Conservation (phyloP, 176 grass and related monocot species). For the Triticum timopheevii region DNA sequence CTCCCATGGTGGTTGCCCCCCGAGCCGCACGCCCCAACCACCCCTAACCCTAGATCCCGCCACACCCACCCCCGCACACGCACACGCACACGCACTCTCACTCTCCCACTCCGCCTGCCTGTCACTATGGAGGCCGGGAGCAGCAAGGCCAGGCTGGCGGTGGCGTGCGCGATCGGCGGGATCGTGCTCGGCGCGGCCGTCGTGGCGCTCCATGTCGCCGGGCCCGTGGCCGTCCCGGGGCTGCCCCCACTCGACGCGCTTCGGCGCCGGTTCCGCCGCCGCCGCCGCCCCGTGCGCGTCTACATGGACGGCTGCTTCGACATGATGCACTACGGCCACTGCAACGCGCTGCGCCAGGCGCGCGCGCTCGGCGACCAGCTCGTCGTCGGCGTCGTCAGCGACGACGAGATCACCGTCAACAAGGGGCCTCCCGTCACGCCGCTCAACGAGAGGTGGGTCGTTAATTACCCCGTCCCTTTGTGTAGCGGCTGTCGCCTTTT, state of each 20-base stretch:
- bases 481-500: neutral
- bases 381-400: slow-evolving; percentile 72
- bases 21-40: neutral
- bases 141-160: slow-evolving; percentile 39
- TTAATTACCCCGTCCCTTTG: neutral
- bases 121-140: slow-evolving; percentile 41
- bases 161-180: slow-evolving; percentile 65
- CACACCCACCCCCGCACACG: neutral
- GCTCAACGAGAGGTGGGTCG: slow-evolving; percentile 58
- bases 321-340: slow-evolving; percentile 99
- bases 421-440: slow-evolving; percentile 85
- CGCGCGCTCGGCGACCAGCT: slow-evolving; percentile 71
- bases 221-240: neutral
- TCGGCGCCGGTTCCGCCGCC: slow-evolving; percentile 23
- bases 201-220: slow-evolving; percentile 43
- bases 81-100: neutral
- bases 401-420: slow-evolving; percentile 81
- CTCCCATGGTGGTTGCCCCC: slow-evolving; percentile 24
- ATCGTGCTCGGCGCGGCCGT: slow-evolving; percentile 65
- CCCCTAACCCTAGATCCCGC: slow-evolving; percentile 34
- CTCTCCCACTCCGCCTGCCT: neutral
- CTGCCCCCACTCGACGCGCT: slow-evolving; percentile 19
- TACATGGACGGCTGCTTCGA: slow-evolving; percentile 99
- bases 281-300: slow-evolving; percentile 64
- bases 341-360: slow-evolving; percentile 85